Percentiles rank a stretch among this genome's conserved stretches.
These are phyloP conservation scores for Strobilomyces dryophilus DNA, from an alignment of 768 basidiomycete genomes.

Conservation along the genomic window DNA sequence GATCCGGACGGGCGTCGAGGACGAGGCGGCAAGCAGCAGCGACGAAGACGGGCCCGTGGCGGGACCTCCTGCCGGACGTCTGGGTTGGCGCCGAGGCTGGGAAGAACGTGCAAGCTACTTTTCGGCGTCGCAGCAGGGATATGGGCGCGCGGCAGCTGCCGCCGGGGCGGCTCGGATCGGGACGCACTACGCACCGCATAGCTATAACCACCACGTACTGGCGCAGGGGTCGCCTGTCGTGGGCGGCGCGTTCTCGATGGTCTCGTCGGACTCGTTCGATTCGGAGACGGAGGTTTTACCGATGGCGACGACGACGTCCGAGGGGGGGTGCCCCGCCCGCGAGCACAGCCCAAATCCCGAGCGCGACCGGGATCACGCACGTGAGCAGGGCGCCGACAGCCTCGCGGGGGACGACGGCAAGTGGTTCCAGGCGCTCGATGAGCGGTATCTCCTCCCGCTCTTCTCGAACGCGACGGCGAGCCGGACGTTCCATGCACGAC, in stretches of 20 bases:
- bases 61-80: too few relatives aligned
- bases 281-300: constrained; percentile 79
- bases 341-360: too few relatives aligned
- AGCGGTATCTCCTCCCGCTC: constrained; percentile 87
- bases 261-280: constrained; percentile 74
- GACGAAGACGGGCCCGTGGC: constrained; percentile 43
- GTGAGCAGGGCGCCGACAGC: too few relatives aligned
- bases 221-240: constrained; percentile 16
- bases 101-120: constrained; percentile 30
- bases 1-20: constrained; percentile 91
- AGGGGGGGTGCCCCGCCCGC: too few relatives aligned
- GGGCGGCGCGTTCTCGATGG: constrained; percentile 53
- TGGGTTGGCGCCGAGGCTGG: not conserved
- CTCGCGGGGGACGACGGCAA: constrained; percentile 66
- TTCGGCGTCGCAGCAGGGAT: constrained; percentile 23
- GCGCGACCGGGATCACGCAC: too few relatives aligned
- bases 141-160: constrained; percentile 22
- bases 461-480: constrained; percentile 92
- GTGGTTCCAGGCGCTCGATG: constrained; percentile 96
- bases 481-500: constrained; percentile 77
- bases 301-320: constrained; percentile 48
- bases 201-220: constrained; percentile 62
- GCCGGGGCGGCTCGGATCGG: constrained; percentile 42
- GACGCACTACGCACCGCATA: constrained; percentile 48
- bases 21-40: constrained; percentile 65